Evolutionary conservation across 139 green algal species (phyloP), one percentile per base, ranked within the genome.

Genomic region (Chlamydomonas incerta): DNA sequence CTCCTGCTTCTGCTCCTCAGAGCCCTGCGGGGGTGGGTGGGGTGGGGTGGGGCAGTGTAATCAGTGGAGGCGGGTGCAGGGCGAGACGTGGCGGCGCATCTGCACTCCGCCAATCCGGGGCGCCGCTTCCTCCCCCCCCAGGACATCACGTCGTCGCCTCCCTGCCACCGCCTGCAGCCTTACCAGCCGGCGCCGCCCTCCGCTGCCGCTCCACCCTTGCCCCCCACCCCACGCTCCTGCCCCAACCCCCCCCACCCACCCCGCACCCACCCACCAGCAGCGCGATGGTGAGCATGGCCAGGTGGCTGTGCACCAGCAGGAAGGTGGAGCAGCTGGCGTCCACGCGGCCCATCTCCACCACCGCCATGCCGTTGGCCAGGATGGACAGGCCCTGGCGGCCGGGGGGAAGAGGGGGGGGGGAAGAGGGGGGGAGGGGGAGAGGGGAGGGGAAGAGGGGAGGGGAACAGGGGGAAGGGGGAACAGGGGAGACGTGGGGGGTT

Each of bases 261-360:
- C 8, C 41, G 6, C 41, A 50, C 65, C 14, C 11, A 11, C 87
- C 74, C 68, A 96, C 94, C 88, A 94, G 85, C 71, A 95, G 86
- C n/a, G 50, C 90, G 13, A 98, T 95, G 0, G 96, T 99, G 60
- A 97, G 87, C 90, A 96, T 95, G 46, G 90, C 95, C 67, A 99
- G 92, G 89, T 93, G 95, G n/a, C 88, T 94, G 91, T 99, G 97
- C 74, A 99, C 96, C 87, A 99, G 92, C 81, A 98, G 88, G 88
- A 99, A 99, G 31, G 97, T 99, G 47, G 88, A 94, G 65, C 96
- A 92, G 85, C 88, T 95, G 67, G 92, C 94, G 87, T 99, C 97
- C 74, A 99, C 96, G 18, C 97, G 92, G 28, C 94, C 95, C 34
- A 98, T 88, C 92, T 99, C 97, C 18, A 96, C 88, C 13, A 94